phyloP scores from a whole-genome alignment of 2,329 filamentous ascomycete genomes.

The Phialophora verrucosa region DNA sequence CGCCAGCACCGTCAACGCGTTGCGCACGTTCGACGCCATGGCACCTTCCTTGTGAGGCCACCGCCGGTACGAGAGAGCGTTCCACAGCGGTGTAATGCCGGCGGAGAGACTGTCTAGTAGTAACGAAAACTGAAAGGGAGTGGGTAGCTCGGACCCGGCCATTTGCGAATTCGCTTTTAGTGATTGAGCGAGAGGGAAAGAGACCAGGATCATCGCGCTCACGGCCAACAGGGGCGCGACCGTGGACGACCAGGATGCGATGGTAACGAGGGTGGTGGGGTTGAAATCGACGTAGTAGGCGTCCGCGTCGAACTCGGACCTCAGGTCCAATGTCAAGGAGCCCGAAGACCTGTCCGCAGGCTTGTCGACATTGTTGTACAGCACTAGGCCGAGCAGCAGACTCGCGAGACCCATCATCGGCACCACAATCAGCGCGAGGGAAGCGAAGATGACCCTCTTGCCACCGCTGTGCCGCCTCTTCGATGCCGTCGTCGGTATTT shows the following conservation, averaged over 20 bases:
- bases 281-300: constrained; percentile 37
- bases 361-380: constrained; percentile 6
- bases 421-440: constrained; percentile 6
- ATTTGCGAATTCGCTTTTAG: constrained; percentile 20
- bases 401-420: constrained; percentile 11
- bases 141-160: constrained; percentile 8
- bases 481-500: not conserved
- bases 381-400: constrained; percentile 10
- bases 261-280: constrained; percentile 36
- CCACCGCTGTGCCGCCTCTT: not conserved
- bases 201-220: constrained; percentile 39
- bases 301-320: constrained; percentile 15
- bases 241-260: constrained; percentile 41
- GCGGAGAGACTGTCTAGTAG: constrained; percentile 2
- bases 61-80: constrained; percentile 3
- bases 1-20: constrained; percentile 8
- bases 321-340: not conserved
- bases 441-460: constrained; percentile 4
- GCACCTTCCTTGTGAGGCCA: constrained; percentile 14
- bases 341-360: not conserved
- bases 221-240: constrained; percentile 38
- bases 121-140: constrained; percentile 11
- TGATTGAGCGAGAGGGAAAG: constrained; percentile 37
- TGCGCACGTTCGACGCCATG: constrained; percentile 27
- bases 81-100: constrained; percentile 3